phyloP scores from a whole-genome alignment of 768 basidiomycete genomes.

The Scleroderma citrinum region DNA sequence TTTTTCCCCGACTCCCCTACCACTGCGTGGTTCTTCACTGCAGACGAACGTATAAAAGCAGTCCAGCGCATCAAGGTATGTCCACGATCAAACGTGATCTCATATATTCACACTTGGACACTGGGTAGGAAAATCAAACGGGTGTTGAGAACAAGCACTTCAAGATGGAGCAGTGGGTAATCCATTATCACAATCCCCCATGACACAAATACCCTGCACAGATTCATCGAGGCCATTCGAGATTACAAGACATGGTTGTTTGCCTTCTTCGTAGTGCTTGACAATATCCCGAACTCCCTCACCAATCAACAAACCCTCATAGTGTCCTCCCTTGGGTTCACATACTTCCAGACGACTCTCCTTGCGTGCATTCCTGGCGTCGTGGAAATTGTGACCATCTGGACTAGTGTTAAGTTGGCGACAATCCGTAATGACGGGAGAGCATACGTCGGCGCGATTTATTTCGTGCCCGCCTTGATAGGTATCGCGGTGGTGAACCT shows the following conservation, averaged over 20 bases:
- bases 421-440: conserved; percentile 51
- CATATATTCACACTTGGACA: not conserved
- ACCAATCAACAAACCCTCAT: conserved; percentile 65
- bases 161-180: conserved; percentile 69
- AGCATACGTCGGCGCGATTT: conserved; percentile 58
- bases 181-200: not conserved
- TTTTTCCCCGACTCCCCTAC: conserved; percentile 73
- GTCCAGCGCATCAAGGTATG: conserved; percentile 57
- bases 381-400: conserved; percentile 67
- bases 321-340: conserved; percentile 61
- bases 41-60: conserved; percentile 56
- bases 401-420: conserved; percentile 53
- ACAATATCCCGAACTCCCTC: conserved; percentile 61
- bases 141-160: conserved; percentile 80
- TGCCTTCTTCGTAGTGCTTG: conserved; percentile 56
- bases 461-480: conserved; percentile 58
- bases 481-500: conserved; percentile 59
- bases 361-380: conserved; percentile 61
- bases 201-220: conserved; percentile 16
- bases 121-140: conserved; percentile 64
- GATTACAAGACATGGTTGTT: conserved; percentile 79
- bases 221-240: conserved; percentile 59
- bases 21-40: conserved; percentile 68
- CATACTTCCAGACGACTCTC: conserved; percentile 58
- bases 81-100: not conserved